Evolutionary conservation across 1,139 yeast genomes (phyloP).

Genomic region (Waltiozyma sp.): DNA sequence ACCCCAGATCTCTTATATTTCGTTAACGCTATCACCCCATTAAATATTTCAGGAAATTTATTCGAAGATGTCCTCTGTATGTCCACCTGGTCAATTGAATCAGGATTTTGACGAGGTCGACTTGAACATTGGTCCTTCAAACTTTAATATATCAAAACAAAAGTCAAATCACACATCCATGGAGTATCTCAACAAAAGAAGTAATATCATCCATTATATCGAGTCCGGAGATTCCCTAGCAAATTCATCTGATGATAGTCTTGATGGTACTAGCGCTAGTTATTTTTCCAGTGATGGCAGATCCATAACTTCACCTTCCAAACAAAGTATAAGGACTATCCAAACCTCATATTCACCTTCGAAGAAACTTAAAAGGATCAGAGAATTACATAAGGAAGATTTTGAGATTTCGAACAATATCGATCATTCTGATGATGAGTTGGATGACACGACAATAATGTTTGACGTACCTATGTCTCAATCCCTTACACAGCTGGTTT

Average conservation of each 20-base stretch:
- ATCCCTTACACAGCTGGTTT: slow-evolving; percentile 22
- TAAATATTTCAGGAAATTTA: no score
- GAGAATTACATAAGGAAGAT: slow-evolving; percentile 8
- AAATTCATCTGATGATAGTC: neutral
- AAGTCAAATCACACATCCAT: neutral
- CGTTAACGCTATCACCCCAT: no score
- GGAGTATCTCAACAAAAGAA: neutral
- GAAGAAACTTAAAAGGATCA: slow-evolving; percentile 8
- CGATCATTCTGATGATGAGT: slow-evolving; percentile 40
- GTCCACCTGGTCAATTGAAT: neutral
- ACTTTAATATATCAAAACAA: neutral
- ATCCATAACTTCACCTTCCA: neutral
- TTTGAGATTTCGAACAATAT: slow-evolving; percentile 11
- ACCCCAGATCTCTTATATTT: no score
- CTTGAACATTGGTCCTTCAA: neutral
- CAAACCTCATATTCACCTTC: slow-evolving; percentile 10
- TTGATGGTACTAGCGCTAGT: neutral
- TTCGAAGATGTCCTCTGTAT: neutral
- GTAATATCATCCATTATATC: neutral
- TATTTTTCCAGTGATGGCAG: neutral
- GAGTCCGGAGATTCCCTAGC: neutral
- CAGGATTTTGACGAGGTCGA: neutral
- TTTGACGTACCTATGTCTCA: slow-evolving; percentile 59
- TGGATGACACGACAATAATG: slow-evolving; percentile 36
- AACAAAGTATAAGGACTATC: no score